Evolutionary conservation across 1,284 basidiomycete genomes (phyloP).

Genomic region (Malassezia yamatoensis): DNA sequence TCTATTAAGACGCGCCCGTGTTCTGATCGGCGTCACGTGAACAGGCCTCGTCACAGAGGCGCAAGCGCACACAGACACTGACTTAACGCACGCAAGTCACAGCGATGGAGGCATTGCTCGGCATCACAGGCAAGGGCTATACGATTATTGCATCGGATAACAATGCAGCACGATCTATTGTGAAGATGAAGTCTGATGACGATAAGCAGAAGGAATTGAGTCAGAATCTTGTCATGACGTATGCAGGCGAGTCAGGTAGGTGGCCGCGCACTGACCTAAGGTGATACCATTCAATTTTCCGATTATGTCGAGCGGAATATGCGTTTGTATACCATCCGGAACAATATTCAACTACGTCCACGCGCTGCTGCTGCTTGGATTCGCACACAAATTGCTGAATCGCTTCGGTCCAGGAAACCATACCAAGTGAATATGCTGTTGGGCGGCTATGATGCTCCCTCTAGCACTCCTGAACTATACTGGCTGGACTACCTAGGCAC

Average conservation of each 20-base stretch:
- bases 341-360: conserved; percentile 72
- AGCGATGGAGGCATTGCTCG: conserved; percentile 52
- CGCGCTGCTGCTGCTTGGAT: conserved; percentile 88
- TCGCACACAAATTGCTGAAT: conserved; percentile 75
- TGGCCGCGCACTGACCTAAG: conserved; percentile 42
- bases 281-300: conserved; percentile 92
- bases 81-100: neutral
- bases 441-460: conserved; percentile 73
- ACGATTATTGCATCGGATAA: conserved; percentile 66
- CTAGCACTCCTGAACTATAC: conserved; percentile 62
- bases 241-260: conserved; percentile 68
- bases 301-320: conserved; percentile 94
- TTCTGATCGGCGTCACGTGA: conserved; percentile 12
- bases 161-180: conserved; percentile 75
- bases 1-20: neutral
- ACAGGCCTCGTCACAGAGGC: conserved; percentile 14
- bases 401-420: conserved; percentile 73
- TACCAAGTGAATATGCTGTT: conserved; percentile 88
- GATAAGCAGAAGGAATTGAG: conserved; percentile 92
- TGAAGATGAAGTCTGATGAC: conserved; percentile 94
- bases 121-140: conserved; percentile 49
- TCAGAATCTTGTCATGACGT: conserved; percentile 87
- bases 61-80: neutral
- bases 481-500: conserved; percentile 96
- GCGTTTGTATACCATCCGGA: conserved; percentile 83